These are phyloP conservation scores for Isoetes taiwanensis DNA, from an alignment of 75 land plant species.

Conservation along the genomic window DNA sequence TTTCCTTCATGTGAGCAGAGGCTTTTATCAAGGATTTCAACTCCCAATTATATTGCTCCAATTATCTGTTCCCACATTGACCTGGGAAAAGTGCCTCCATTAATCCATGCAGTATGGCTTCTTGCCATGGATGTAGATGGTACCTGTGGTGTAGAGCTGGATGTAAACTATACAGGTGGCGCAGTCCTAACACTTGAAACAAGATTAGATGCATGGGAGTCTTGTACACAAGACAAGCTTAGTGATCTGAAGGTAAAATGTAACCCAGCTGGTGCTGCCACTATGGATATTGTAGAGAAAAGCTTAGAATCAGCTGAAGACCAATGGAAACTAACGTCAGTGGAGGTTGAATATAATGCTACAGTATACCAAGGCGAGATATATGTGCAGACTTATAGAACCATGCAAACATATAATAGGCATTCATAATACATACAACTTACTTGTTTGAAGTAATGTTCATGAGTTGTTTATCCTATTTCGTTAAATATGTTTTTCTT, in stretches of 20 bases:
- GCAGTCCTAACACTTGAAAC: conserved; percentile 55
- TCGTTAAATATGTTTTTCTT: too few species aligned
- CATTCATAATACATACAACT: too few species aligned
- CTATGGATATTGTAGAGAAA: conserved; percentile 43
- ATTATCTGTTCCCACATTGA: conserved; percentile 49
- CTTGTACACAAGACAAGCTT: conserved; percentile 37
- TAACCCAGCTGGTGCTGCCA: conserved; percentile 24
- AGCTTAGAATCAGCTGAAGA: too few species aligned
- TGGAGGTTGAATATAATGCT: too few species aligned
- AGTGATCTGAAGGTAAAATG: conserved; percentile 22
- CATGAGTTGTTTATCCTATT: too few species aligned
- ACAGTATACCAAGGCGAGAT: too few species aligned
- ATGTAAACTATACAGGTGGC: conserved; percentile 69
- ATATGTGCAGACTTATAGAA: too few species aligned
- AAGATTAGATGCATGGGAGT: conserved; percentile 60
- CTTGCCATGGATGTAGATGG: conserved; percentile 59
- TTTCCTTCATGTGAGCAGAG: too few species aligned
- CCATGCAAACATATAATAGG: too few species aligned
- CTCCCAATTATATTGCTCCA: conserved; percentile 68
- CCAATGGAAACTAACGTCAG: too few species aligned
- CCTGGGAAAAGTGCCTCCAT: conserved; percentile 66
- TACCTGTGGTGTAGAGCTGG: conserved; percentile 60
- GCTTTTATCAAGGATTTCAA: conserved; percentile 55
- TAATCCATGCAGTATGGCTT: conserved; percentile 45
- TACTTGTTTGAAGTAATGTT: too few species aligned